Percentiles rank a stretch among this genome's conserved stretches.
Conservation (phyloP, 2,329 filamentous ascomycete genomes). For the Cladophialophora yegresii region DNA sequence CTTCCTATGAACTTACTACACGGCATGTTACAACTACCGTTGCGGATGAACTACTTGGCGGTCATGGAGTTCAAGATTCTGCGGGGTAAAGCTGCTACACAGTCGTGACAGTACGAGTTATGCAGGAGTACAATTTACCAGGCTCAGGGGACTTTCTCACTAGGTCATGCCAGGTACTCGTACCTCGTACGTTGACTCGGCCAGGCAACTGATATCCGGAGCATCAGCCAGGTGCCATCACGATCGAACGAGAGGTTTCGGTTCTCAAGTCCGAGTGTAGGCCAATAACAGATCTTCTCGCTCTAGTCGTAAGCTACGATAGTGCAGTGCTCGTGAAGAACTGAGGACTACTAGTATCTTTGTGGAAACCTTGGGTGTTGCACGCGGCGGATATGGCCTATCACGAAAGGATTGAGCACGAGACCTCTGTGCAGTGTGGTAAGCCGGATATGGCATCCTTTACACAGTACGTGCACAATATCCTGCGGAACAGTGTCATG, state of each 20-base stretch:
- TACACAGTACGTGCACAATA: neutral
- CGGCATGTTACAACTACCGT: neutral
- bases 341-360: neutral
- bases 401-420: slow-evolving; percentile 10
- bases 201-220: slow-evolving; percentile 6
- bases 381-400: slow-evolving; percentile 4
- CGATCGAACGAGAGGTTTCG: neutral
- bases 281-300: neutral
- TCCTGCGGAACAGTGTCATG: neutral
- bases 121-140: neutral
- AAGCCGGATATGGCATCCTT: slow-evolving; percentile 15
- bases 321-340: slow-evolving; percentile 8
- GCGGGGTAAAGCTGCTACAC: slow-evolving; percentile 14
- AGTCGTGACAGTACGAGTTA: neutral
- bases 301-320: neutral
- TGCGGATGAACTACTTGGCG: neutral
- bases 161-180: slow-evolving; percentile 12
- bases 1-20: neutral
- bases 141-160: neutral
- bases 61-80: neutral
- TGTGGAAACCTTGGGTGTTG: slow-evolving; percentile 8
- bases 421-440: neutral
- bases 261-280: neutral
- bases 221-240: slow-evolving; percentile 1
- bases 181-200: slow-evolving; percentile 23